phyloP scores from a whole-genome alignment of 306 rosid genomes.

The Erythrophleum fordii region DNA sequence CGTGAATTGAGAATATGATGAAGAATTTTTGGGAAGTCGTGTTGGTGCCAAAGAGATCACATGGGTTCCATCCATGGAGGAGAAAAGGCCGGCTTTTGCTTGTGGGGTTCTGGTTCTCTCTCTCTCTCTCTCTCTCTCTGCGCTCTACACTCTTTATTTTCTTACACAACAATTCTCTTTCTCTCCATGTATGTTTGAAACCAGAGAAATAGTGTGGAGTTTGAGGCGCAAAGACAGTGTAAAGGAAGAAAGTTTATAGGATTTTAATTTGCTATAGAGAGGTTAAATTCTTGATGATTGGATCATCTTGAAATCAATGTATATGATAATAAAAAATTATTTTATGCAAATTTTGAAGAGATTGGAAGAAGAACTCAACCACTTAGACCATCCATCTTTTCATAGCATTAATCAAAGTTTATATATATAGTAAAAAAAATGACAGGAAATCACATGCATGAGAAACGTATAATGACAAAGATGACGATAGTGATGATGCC shows the following conservation, averaged over 20 bases:
- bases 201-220: background rate
- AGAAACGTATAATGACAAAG: background rate
- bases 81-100: conserved; percentile 23
- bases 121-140: background rate
- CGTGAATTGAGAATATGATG: conserved; percentile 25
- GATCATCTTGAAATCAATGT: too few species aligned
- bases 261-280: too few species aligned
- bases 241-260: background rate
- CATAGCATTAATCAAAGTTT: too few species aligned
- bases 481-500: background rate
- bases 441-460: conserved; percentile 29
- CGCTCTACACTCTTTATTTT: background rate
- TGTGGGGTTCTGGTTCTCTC: conserved; percentile 33
- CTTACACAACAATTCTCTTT: background rate
- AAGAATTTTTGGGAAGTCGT: conserved; percentile 51
- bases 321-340: too few species aligned
- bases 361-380: too few species aligned
- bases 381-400: too few species aligned
- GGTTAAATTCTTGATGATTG: too few species aligned
- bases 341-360: too few species aligned
- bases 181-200: conserved; percentile 17
- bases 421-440: too few species aligned
- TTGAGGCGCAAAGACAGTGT: too few species aligned
- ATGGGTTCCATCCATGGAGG: background rate
- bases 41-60: conserved; percentile 43